These are phyloP conservation scores for Cotoneaster glaucophyllus DNA, from an alignment of 306 rosid genomes.

Conservation along the genomic window DNA sequence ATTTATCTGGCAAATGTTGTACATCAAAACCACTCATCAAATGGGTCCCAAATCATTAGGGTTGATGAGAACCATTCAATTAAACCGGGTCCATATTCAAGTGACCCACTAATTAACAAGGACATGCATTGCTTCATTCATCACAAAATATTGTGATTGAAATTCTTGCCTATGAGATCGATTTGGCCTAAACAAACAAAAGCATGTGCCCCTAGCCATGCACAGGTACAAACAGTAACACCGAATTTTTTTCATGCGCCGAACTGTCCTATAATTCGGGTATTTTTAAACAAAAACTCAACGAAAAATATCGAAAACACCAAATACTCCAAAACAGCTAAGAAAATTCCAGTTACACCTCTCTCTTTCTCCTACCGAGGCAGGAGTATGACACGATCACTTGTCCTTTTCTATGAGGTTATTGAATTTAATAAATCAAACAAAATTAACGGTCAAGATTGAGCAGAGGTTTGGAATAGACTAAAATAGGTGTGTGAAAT, in stretches of 20 bases:
- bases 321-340: too few species aligned
- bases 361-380: too few species aligned
- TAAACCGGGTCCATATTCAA: background rate
- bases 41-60: background rate
- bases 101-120: conserved; percentile 13
- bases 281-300: too few species aligned
- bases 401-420: background rate
- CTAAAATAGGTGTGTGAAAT: too few species aligned
- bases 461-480: too few species aligned
- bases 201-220: conserved; percentile 1
- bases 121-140: conserved; percentile 23
- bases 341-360: too few species aligned
- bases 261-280: too few species aligned
- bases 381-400: background rate
- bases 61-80: background rate
- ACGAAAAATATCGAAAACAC: too few species aligned
- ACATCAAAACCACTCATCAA: background rate
- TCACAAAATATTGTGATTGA: conserved; percentile 20
- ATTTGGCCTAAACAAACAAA: background rate
- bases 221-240: too few species aligned
- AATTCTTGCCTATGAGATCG: background rate
- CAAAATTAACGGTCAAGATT: too few species aligned
- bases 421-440: too few species aligned
- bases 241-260: rapidly evolving
- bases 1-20: background rate